Percentiles rank a stretch among this genome's conserved stretches.
These are phyloP conservation scores for Pistacia integerrima DNA, from an alignment of 345 rosid species.

Conservation along the genomic window DNA sequence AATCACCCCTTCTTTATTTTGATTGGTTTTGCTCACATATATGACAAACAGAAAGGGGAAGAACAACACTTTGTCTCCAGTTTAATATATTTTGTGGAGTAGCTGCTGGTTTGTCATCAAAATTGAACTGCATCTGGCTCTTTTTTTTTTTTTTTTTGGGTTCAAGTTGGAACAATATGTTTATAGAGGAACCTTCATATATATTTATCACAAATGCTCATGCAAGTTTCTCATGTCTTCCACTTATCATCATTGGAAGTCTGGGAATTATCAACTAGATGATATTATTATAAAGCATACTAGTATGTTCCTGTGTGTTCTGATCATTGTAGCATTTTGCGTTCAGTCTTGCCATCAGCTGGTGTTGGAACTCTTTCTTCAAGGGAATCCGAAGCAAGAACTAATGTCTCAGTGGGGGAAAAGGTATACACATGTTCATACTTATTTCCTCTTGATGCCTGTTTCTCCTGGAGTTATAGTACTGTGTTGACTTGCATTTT, in stretches of 20 bases:
- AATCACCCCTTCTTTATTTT: not conserved
- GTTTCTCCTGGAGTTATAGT: not conserved
- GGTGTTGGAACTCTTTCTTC: not conserved
- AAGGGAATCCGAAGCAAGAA: not conserved
- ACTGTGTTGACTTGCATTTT: not conserved
- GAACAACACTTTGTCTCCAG: not conserved
- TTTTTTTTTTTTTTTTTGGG: too few species aligned
- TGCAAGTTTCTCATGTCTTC: not conserved
- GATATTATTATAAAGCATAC: not conserved
- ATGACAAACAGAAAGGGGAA: not conserved
- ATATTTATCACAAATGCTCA: not conserved
- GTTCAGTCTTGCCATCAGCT: not conserved
- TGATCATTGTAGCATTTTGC: not conserved
- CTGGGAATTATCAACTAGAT: not conserved
- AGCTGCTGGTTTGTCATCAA: not conserved
- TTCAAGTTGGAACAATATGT: not conserved
- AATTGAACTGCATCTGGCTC: too few species aligned
- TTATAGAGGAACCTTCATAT: not conserved
- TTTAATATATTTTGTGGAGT: not conserved
- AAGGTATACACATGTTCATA: slow-evolving; percentile 1
- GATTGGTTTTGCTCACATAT: not conserved
- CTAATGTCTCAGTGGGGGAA: slow-evolving; percentile 1
- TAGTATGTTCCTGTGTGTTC: not conserved
- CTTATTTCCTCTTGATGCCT: not conserved
- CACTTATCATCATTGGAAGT: not conserved